A percentile compares a stretch with the other conserved stretches of the same genome.
phyloP scores from a whole-genome alignment of 768 basidiomycete species.

The Lactarius quietus region DNA sequence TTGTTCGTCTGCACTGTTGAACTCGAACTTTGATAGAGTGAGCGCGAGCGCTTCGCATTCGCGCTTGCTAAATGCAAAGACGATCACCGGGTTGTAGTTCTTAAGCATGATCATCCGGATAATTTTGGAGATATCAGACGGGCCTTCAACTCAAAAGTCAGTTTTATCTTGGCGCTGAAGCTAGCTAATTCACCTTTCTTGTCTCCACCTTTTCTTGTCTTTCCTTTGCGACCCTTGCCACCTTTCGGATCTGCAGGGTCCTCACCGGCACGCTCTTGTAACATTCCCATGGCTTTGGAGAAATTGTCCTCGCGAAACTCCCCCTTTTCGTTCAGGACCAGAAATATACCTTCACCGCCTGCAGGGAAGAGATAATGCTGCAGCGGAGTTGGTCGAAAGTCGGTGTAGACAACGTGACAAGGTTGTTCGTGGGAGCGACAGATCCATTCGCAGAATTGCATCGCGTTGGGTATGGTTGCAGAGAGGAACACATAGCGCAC shows the following conservation, averaged over 20 bases:
- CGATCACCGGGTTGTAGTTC: slow-evolving; percentile 96
- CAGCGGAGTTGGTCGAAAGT: slow-evolving; percentile 96
- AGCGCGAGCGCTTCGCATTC: slow-evolving; percentile 95
- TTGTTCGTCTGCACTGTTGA: slow-evolving; percentile 90
- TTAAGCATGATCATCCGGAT: slow-evolving; percentile 98
- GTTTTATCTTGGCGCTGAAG: slow-evolving; percentile 1
- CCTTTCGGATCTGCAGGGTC: slow-evolving; percentile 85
- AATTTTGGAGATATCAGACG: slow-evolving; percentile 95
- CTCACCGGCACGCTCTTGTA: slow-evolving; percentile 81
- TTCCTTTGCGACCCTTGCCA: slow-evolving; percentile 89
- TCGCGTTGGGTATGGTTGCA: slow-evolving; percentile 98
- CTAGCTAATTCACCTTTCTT: slow-evolving; percentile 67
- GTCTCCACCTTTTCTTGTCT: slow-evolving; percentile 88
- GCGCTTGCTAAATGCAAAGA: slow-evolving; percentile 97
- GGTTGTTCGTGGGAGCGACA: slow-evolving; percentile 96
- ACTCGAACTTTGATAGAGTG: slow-evolving; percentile 91
- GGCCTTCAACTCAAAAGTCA: slow-evolving; percentile 44
- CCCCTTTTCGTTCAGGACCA: slow-evolving; percentile 98
- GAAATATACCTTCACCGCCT: slow-evolving; percentile 93
- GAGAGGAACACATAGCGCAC: slow-evolving; percentile 99
- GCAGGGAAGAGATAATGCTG: slow-evolving; percentile 98
- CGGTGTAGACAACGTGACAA: slow-evolving; percentile 98
- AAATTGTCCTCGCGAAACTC: slow-evolving; percentile 98
- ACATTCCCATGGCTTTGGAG: slow-evolving; percentile 92
- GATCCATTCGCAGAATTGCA: slow-evolving; percentile 99